Evolutionary conservation across 441 rosid genomes (phyloP).

Genomic region (Adansonia madagascariensis): DNA sequence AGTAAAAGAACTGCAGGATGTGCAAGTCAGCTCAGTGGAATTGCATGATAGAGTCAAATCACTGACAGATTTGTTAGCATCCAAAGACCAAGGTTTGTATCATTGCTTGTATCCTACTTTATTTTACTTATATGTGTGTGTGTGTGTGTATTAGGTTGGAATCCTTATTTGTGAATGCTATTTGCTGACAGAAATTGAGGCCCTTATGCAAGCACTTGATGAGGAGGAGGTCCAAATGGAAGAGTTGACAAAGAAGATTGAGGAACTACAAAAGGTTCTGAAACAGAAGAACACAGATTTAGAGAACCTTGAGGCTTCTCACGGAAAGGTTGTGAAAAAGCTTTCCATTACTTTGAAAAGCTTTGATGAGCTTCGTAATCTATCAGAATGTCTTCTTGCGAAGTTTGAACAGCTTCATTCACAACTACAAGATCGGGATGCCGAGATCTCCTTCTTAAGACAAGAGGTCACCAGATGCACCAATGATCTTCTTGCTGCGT

Average conservation of each 20-base stretch:
- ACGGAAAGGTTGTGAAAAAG: conserved; percentile 81
- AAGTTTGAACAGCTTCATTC: conserved; percentile 94
- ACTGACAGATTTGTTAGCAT: conserved; percentile 57
- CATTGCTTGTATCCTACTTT: conserved; percentile 25
- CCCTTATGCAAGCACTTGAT: conserved; percentile 98
- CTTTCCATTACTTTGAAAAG: conserved; percentile 79
- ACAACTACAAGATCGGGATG: conserved; percentile 88
- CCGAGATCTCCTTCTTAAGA: conserved; percentile 94
- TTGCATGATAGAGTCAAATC: conserved; percentile 63
- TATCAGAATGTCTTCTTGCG: conserved; percentile 80
- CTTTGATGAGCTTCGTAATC: conserved; percentile 96
- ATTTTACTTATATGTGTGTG: not conserved
- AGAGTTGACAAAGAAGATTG: conserved; percentile 63
- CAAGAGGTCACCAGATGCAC: conserved; percentile 98
- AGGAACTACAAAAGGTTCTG: conserved; percentile 65
- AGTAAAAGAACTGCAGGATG: conserved; percentile 68
- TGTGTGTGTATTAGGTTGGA: not conserved
- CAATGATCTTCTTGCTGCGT: conserved; percentile 78
- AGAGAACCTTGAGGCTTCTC: conserved; percentile 82
- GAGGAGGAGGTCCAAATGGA: conserved; percentile 99
- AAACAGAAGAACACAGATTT: conserved; percentile 69
- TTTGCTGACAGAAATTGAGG: conserved; percentile 78
- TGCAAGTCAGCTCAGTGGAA: conserved; percentile 51
- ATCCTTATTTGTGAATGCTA: conserved; percentile 27
- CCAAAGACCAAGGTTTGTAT: conserved; percentile 91